phyloP scores from a whole-genome alignment of 495 filamentous ascomycete genomes.

The Pseudomonodictys pantanalensis region DNA sequence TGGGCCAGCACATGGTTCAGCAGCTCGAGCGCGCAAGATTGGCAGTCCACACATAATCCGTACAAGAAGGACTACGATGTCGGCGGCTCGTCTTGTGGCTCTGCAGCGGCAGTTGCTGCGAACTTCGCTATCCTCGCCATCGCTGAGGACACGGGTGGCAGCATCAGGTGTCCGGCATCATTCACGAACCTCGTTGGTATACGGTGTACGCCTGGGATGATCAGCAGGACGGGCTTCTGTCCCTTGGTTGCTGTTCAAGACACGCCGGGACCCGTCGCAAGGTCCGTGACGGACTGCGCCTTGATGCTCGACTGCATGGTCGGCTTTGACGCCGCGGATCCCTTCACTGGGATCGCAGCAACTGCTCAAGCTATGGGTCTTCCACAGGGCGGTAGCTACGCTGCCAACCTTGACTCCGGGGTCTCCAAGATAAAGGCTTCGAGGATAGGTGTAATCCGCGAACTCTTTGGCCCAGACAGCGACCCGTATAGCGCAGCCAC shows the following conservation, averaged over 20 bases:
- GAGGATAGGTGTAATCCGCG: conserved; percentile 48
- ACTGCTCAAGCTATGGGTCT: conserved; percentile 42
- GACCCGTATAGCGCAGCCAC: conserved; percentile 24
- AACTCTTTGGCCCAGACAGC: conserved; percentile 34
- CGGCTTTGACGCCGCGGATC: conserved; percentile 49
- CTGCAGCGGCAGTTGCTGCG: conserved; percentile 49
- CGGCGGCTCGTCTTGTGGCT: conserved; percentile 52
- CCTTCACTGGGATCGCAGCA: conserved; percentile 48
- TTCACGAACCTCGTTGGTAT: conserved; percentile 47
- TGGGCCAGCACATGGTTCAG: conserved; percentile 53
- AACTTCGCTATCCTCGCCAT: conserved; percentile 49
- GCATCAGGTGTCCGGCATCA: conserved; percentile 38
- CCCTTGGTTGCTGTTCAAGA: conserved; percentile 61
- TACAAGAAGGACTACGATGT: conserved; percentile 53
- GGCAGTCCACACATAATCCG: conserved; percentile 47
- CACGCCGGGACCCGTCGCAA: conserved; percentile 61
- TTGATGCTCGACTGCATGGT: conserved; percentile 59
- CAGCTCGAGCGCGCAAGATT: conserved; percentile 53
- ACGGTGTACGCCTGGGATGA: conserved; percentile 66
- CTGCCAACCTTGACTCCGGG: conserved; percentile 47
- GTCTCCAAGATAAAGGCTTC: conserved; percentile 47
- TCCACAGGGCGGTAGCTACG: conserved; percentile 44
- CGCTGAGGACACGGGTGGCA: conserved; percentile 47
- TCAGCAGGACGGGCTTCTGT: conserved; percentile 56
- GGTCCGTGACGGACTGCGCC: conserved; percentile 63